Conservation (phyloP, 441 rosid species). For the Isatis lusitanica region DNA sequence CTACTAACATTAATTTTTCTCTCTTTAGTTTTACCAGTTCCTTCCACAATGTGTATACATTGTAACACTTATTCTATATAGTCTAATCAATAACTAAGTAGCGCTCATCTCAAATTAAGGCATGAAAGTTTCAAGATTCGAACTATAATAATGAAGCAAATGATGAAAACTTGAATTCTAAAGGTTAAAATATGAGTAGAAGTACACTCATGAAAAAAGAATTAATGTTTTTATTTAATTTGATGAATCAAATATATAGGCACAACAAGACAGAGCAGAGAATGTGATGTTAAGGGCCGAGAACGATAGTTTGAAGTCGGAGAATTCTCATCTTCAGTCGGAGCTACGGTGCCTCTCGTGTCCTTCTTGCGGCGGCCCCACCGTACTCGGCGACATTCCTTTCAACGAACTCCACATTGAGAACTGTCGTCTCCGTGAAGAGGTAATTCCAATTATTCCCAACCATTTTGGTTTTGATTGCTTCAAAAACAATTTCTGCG, state of each 20-base stretch:
- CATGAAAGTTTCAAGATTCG: background rate
- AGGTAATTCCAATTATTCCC: conserved; percentile 44
- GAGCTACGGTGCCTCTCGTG: conserved; percentile 70
- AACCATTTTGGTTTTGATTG: background rate
- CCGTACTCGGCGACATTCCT: conserved; percentile 63
- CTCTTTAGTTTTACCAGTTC: background rate
- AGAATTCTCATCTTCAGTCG: conserved; percentile 69
- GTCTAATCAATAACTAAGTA: background rate
- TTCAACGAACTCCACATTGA: conserved; percentile 80
- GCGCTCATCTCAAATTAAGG: background rate
- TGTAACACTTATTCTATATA: background rate
- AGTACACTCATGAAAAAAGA: background rate
- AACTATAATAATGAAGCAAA: background rate
- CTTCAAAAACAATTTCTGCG: background rate
- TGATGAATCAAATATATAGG: conserved; percentile 41
- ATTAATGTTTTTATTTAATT: background rate
- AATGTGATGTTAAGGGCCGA: conserved; percentile 76
- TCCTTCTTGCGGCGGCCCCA: conserved; percentile 76
- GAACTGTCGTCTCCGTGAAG: conserved; percentile 83
- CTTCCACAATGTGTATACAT: background rate
- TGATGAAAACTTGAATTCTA: background rate
- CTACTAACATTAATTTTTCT: background rate
- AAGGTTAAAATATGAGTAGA: background rate
- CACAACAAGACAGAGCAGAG: conserved; percentile 85
- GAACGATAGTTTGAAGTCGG: conserved; percentile 69